A percentile compares a stretch with the other conserved stretches of the same genome.
These are phyloP conservation scores for Pezicula neosporulosa DNA, from an alignment of 2,329 filamentous ascomycete genomes.

Conservation along the genomic window DNA sequence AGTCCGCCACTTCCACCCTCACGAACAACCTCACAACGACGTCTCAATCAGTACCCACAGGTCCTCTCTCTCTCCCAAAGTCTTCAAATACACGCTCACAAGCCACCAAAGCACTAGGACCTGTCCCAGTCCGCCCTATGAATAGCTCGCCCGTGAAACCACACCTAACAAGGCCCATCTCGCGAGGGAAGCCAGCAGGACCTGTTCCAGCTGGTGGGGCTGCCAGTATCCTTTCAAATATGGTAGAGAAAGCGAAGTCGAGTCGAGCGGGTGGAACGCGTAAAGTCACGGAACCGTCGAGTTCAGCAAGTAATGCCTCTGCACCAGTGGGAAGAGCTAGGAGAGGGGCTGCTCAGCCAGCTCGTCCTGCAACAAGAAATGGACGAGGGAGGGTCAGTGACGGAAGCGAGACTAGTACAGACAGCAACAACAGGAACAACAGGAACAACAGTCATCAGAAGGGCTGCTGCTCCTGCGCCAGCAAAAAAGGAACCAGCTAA, in stretches of 20 bases:
- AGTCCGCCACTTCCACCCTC: constrained; percentile 29
- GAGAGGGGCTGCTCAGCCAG: constrained; percentile 29
- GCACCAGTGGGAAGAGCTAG: constrained; percentile 21
- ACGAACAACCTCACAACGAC: constrained; percentile 34
- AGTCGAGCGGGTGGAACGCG: constrained; percentile 43
- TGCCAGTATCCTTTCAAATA: constrained; percentile 47
- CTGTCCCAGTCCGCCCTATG: constrained; percentile 20
- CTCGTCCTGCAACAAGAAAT: constrained; percentile 33
- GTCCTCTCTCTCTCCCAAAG: constrained; percentile 71
- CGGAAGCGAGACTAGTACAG: constrained; percentile 57
- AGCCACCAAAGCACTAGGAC: constrained; percentile 57
- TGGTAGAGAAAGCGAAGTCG: constrained; percentile 59
- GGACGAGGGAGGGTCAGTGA: constrained; percentile 57
- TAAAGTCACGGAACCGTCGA: constrained; percentile 19
- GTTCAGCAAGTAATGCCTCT: constrained; percentile 6
- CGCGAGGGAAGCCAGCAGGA: constrained; percentile 54
- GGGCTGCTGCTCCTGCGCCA: constrained; percentile 37
- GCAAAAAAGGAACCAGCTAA: constrained; percentile 39
- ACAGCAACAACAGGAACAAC: constrained; percentile 50
- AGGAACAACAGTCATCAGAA: constrained; percentile 60
- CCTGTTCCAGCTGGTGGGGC: constrained; percentile 27
- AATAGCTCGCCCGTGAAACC: constrained; percentile 51
- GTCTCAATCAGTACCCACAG: constrained; percentile 46
- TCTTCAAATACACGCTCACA: constrained; percentile 53
- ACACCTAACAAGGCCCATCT: constrained; percentile 54